Evolutionary conservation across 805 yeast genomes (phyloP).

Genomic region (Lipomyces mesembrius): DNA sequence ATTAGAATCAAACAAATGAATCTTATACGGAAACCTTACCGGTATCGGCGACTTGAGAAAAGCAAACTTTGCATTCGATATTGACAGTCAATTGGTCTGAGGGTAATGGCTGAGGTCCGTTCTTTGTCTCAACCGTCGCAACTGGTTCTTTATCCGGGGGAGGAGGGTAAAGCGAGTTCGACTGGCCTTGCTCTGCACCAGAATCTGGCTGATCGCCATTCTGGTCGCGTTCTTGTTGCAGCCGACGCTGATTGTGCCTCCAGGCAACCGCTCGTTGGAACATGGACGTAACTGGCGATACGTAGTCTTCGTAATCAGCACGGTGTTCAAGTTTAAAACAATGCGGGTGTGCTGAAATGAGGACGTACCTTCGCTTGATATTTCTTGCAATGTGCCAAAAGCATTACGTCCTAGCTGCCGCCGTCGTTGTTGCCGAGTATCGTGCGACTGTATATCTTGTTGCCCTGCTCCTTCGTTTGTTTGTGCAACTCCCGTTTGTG

Average conservation of each 20-base stretch:
- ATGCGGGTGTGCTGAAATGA: neutral
- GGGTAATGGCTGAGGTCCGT: conserved; percentile 23
- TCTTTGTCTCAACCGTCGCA: neutral
- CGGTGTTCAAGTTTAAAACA: neutral
- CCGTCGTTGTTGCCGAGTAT: conserved; percentile 8
- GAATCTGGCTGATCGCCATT: neutral
- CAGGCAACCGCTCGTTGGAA: conserved; percentile 29
- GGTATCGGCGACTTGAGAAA: conserved; percentile 25
- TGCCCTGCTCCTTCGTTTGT: conserved; percentile 3
- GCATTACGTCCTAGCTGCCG: conserved; percentile 18
- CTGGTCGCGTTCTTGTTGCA: conserved; percentile 7
- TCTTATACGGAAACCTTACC: conserved; percentile 15
- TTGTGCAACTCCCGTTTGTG: conserved; percentile 7
- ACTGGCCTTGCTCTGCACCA: neutral
- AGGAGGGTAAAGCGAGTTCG: neutral
- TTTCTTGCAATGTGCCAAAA: conserved; percentile 26
- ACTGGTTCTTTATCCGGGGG: conserved; percentile 1
- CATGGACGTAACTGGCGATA: conserved; percentile 30
- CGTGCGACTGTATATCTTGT: neutral
- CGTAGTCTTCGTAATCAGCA: conserved; percentile 9
- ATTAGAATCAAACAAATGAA: neutral
- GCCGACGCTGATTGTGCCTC: conserved; percentile 15
- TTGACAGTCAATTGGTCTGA: conserved; percentile 26
- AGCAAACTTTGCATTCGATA: conserved; percentile 30
- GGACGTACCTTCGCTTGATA: conserved; percentile 23